These are phyloP conservation scores for Ophiostoma sp. DNA, from an alignment of 2,329 filamentous ascomycete genomes.

Conservation along the genomic window DNA sequence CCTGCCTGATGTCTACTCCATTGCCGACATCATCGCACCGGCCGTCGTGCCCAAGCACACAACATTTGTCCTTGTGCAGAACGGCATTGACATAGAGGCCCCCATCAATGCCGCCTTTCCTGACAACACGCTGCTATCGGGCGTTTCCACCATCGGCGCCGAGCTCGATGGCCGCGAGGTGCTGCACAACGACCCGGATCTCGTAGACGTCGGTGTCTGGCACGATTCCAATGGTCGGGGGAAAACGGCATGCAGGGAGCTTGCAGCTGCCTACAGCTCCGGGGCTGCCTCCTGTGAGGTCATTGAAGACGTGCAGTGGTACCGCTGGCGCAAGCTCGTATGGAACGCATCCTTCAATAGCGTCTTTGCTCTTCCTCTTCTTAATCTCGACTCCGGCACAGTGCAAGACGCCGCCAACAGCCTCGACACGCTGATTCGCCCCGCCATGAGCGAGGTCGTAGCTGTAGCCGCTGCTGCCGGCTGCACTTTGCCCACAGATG, in stretches of 20 bases:
- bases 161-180: not conserved
- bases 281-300: not conserved
- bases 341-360: not conserved
- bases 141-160: not conserved
- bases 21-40: not conserved
- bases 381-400: not conserved
- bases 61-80: not conserved
- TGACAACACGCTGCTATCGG: not conserved
- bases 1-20: not conserved
- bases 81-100: not conserved
- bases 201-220: not conserved
- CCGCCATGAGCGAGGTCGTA: not conserved
- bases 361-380: not conserved
- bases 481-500: not conserved
- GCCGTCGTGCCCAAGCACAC: not conserved
- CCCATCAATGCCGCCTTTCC: not conserved
- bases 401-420: not conserved
- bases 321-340: not conserved
- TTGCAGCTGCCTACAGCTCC: not conserved
- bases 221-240: not conserved
- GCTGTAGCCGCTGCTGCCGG: not conserved
- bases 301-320: not conserved
- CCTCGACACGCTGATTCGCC: not conserved
- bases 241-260: not conserved
- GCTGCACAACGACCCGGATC: not conserved